Conservation (phyloP, 2,329 filamentous ascomycete genomes). For the Emergomyces orientalis region DNA sequence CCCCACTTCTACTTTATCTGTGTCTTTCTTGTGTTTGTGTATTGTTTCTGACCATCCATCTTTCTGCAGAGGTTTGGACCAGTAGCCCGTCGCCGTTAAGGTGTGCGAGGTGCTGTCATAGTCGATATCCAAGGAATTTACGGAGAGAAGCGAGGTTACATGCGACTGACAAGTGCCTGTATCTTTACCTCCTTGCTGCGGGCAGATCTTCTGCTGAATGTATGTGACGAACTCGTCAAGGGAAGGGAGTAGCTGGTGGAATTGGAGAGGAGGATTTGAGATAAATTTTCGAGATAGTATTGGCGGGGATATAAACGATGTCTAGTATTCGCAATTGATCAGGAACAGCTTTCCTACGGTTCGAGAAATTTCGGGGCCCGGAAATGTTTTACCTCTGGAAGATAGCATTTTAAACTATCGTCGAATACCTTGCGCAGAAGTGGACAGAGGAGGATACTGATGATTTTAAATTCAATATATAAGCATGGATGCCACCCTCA, state of each 20-base stretch:
- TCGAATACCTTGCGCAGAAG: slow-evolving; percentile 52
- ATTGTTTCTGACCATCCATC: slow-evolving; percentile 42
- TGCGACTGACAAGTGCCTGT: slow-evolving; percentile 44
- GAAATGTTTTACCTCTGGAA: slow-evolving; percentile 35
- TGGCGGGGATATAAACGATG: slow-evolving; percentile 55
- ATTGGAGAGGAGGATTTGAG: slow-evolving; percentile 57
- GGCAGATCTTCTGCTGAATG: slow-evolving; percentile 46
- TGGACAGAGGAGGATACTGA: slow-evolving; percentile 47
- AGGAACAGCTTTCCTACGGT: slow-evolving; percentile 13
- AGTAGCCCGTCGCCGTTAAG: slow-evolving; percentile 57
- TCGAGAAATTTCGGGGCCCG: background rate
- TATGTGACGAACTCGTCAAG: slow-evolving; percentile 48
- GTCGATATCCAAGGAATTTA: slow-evolving; percentile 64
- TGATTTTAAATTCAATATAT: background rate
- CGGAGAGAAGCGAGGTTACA: slow-evolving; percentile 41
- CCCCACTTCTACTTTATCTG: slow-evolving; percentile 66
- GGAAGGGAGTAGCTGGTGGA: slow-evolving; percentile 55
- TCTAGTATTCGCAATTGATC: slow-evolving; percentile 25
- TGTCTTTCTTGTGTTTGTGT: slow-evolving; percentile 19
- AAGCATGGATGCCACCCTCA: background rate
- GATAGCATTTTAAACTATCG: slow-evolving; percentile 45
- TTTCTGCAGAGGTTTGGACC: slow-evolving; percentile 34
- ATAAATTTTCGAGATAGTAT: slow-evolving; percentile 51
- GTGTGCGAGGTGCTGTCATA: slow-evolving; percentile 60
- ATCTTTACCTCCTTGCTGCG: slow-evolving; percentile 16